These are phyloP conservation scores for Stephania japonica DNA, from an alignment of 164 flowering plant genomes.

Conservation along the genomic window DNA sequence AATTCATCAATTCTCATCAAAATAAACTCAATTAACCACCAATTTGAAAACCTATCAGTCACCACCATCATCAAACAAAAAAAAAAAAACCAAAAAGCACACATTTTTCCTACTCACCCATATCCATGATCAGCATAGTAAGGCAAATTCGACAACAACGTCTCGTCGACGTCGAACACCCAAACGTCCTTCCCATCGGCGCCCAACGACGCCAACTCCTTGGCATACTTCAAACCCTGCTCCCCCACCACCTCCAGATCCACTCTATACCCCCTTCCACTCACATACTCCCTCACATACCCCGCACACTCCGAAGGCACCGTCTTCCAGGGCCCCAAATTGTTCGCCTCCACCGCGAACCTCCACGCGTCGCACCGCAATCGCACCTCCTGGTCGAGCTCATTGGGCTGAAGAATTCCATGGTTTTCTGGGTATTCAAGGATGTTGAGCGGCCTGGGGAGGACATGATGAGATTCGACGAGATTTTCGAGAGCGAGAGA, in stretches of 20 bases:
- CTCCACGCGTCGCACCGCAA: slow-evolving; percentile 78
- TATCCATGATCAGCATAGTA: slow-evolving; percentile 67
- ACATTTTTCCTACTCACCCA: slow-evolving; percentile 37
- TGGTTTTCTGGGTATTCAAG: slow-evolving; percentile 32
- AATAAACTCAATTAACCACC: neutral
- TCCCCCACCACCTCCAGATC: slow-evolving; percentile 62
- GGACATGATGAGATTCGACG: slow-evolving; percentile 30
- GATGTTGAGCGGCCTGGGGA: slow-evolving; percentile 55
- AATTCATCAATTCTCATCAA: too few species aligned
- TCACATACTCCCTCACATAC: slow-evolving; percentile 63
- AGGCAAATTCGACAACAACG: slow-evolving; percentile 81
- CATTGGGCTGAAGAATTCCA: slow-evolving; percentile 13
- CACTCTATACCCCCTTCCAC: slow-evolving; percentile 38
- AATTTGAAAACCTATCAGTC: neutral
- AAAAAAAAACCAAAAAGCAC: neutral
- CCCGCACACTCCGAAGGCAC: slow-evolving; percentile 61
- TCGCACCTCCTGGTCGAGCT: slow-evolving; percentile 23
- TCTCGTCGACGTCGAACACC: slow-evolving; percentile 90
- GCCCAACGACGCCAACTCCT: slow-evolving; percentile 31
- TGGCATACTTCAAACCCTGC: slow-evolving; percentile 57
- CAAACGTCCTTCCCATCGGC: slow-evolving; percentile 78
- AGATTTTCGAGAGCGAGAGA: slow-evolving; percentile 17
- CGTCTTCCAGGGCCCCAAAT: slow-evolving; percentile 71
- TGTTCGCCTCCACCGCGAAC: slow-evolving; percentile 76
- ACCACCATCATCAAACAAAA: too few species aligned